Evolutionary conservation across 495 filamentous ascomycete genomes (phyloP).

Genomic region (Penicillium diatomitis): DNA sequence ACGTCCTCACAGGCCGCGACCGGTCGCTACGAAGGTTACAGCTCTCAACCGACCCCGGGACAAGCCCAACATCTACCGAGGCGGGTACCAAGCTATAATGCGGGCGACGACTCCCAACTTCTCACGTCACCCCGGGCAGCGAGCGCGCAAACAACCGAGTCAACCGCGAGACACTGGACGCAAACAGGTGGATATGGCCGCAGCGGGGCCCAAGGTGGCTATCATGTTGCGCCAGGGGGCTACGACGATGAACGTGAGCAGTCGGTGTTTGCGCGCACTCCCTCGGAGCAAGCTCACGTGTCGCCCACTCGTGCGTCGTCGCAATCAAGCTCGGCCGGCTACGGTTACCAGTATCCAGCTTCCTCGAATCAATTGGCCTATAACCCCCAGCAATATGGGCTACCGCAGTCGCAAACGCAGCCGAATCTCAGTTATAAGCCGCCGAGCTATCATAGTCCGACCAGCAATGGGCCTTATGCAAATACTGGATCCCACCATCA

Average conservation of each 20-base stretch:
- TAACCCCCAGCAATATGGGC: slow-evolving; percentile 74
- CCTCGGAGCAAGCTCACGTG: slow-evolving; percentile 33
- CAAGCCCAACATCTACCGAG: slow-evolving; percentile 33
- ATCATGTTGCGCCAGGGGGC: slow-evolving; percentile 17
- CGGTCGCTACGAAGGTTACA: slow-evolving; percentile 15
- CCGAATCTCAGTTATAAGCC: slow-evolving; percentile 31
- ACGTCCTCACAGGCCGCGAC: slow-evolving; percentile 9
- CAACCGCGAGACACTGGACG: slow-evolving; percentile 17
- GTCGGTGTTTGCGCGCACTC: slow-evolving; percentile 23
- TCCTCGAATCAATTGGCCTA: slow-evolving; percentile 52
- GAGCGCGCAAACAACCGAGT: slow-evolving; percentile 22
- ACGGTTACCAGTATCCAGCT: slow-evolving; percentile 51
- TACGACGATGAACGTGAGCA: slow-evolving; percentile 31
- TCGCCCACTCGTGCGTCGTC: slow-evolving; percentile 37
- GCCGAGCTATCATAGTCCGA: slow-evolving; percentile 36
- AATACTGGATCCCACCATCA: slow-evolving; percentile 36
- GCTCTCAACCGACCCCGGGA: slow-evolving; percentile 13
- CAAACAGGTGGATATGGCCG: slow-evolving; percentile 6
- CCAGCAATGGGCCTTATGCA: slow-evolving; percentile 16
- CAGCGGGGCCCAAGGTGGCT: slow-evolving; percentile 11
- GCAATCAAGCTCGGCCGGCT: slow-evolving; percentile 43
- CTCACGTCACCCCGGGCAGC: slow-evolving; percentile 29
- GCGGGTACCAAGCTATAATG: slow-evolving; percentile 65
- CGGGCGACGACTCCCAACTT: slow-evolving; percentile 60
- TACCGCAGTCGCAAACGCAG: slow-evolving; percentile 49